A percentile compares a stretch with the other conserved stretches of the same genome.
Conservation (phyloP, 768 basidiomycete genomes). For the Vararia minispora region DNA sequence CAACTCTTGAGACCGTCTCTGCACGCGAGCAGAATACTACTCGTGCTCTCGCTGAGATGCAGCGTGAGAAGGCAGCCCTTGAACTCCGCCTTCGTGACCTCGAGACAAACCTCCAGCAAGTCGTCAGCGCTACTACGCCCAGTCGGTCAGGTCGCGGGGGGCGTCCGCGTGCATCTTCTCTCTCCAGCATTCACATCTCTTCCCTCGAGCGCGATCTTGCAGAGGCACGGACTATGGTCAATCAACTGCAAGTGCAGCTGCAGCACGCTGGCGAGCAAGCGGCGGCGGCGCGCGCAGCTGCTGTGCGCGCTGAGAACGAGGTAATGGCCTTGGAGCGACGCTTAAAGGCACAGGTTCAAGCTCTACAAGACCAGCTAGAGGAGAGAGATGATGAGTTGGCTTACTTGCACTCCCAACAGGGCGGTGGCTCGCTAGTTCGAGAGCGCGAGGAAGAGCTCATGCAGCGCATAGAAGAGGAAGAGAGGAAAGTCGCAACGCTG, state of each 20-base stretch:
- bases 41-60: conserved; percentile 21
- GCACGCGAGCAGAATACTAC: conserved; percentile 6
- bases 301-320: conserved; percentile 47
- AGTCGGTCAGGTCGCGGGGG: conserved; percentile 22
- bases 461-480: conserved; percentile 63
- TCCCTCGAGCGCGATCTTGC: conserved; percentile 46
- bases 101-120: conserved; percentile 30
- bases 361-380: conserved; percentile 32
- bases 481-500: conserved; percentile 49
- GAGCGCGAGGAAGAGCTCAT: conserved; percentile 50
- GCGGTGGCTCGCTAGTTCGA: conserved; percentile 23
- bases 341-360: conserved; percentile 30
- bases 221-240: conserved; percentile 32
- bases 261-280: conserved; percentile 34
- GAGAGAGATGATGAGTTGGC: conserved; percentile 52
- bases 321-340: conserved; percentile 41
- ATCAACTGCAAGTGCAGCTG: conserved; percentile 35
- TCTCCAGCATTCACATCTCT: conserved; percentile 37
- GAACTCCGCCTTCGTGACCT: conserved; percentile 52
- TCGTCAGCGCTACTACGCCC: conserved; percentile 22
- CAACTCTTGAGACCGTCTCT: conserved; percentile 10
- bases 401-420: conserved; percentile 27
- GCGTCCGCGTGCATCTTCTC: conserved; percentile 49
- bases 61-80: conserved; percentile 45
- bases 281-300: conserved; percentile 32